A percentile compares a stretch with the other conserved stretches of the same genome.
Evolutionary conservation across 805 yeast genomes (phyloP).

Genomic region (Starmera caribaea): DNA sequence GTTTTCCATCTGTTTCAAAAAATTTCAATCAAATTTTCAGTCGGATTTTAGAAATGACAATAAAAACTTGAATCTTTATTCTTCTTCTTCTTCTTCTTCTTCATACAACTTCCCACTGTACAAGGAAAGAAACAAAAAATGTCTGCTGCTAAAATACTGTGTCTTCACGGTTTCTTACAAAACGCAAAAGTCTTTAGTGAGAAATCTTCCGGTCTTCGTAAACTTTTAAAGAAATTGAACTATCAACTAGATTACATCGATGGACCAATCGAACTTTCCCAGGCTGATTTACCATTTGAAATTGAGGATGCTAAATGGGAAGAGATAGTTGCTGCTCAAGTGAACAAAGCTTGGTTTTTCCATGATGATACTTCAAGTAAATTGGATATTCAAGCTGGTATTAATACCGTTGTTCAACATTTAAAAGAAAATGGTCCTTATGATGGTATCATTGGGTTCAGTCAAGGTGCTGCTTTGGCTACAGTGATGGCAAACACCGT

Average conservation of each 20-base stretch:
- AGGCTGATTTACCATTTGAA: conserved; percentile 68
- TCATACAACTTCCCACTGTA: no score
- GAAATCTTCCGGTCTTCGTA: conserved; percentile 83
- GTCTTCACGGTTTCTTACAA: conserved; percentile 88
- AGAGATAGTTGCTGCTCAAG: conserved; percentile 34
- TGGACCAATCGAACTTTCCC: conserved; percentile 60
- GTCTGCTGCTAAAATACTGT: conserved; percentile 42
- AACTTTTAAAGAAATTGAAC: conserved; percentile 53
- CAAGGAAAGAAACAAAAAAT: no score
- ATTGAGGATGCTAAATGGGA: conserved; percentile 43
- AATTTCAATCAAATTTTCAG: no score
- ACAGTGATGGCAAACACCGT: conserved; percentile 59
- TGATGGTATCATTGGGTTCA: conserved; percentile 82
- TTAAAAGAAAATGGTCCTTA: conserved; percentile 68
- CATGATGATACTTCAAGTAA: conserved; percentile 39
- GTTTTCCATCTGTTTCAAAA: no score
- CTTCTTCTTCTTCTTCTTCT: no score
- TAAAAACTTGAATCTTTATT: no score
- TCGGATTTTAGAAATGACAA: no score
- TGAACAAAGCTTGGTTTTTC: conserved; percentile 69
- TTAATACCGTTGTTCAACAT: conserved; percentile 37
- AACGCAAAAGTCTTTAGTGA: conserved; percentile 75
- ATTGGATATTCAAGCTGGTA: conserved; percentile 39
- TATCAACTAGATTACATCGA: conserved; percentile 69
- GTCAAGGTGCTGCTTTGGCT: conserved; percentile 90